These are phyloP conservation scores for Byssothecium circinans DNA, from an alignment of 2,329 filamentous ascomycete genomes.

Conservation along the genomic window DNA sequence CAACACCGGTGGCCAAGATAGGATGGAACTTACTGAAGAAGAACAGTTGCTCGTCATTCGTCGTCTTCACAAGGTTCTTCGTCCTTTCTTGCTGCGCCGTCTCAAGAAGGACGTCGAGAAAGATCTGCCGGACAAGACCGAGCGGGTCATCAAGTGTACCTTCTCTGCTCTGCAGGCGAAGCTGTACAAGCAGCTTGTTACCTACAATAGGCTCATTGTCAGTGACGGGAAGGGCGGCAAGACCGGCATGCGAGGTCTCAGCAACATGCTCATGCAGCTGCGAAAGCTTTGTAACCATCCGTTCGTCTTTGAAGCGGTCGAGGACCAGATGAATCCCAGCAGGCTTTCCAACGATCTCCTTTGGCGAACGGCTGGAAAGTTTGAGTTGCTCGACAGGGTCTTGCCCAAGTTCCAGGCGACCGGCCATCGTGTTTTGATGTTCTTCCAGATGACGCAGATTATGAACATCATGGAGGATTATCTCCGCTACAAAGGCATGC, in stretches of 20 bases:
- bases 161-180: slow-evolving; percentile 93
- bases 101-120: slow-evolving; percentile 99
- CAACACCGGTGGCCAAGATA: slow-evolving; percentile 96
- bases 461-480: slow-evolving; percentile 99
- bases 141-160: slow-evolving; percentile 98
- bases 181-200: slow-evolving; percentile 96
- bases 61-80: slow-evolving; percentile 94
- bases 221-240: slow-evolving; percentile 95
- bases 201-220: slow-evolving; percentile 90
- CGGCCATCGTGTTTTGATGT: slow-evolving; percentile 96
- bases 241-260: slow-evolving; percentile 88
- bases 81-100: slow-evolving; percentile 95
- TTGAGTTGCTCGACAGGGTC: slow-evolving; percentile 89
- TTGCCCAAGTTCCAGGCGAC: slow-evolving; percentile 90
- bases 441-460: slow-evolving; percentile 99
- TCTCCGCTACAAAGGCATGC: slow-evolving; percentile 76
- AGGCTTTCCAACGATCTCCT: slow-evolving; percentile 88
- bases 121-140: slow-evolving; percentile 96
- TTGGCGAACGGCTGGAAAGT: slow-evolving; percentile 96
- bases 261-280: slow-evolving; percentile 99
- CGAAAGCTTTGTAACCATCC: slow-evolving; percentile 99
- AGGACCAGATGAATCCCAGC: slow-evolving; percentile 94
- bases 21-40: slow-evolving; percentile 99
- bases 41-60: slow-evolving; percentile 97
- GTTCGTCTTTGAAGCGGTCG: slow-evolving; percentile 96